A percentile compares a stretch with the other conserved stretches of the same genome.
Conservation (phyloP, 202 grass and related monocot genomes). For the Cymbopogon flexuosus region DNA sequence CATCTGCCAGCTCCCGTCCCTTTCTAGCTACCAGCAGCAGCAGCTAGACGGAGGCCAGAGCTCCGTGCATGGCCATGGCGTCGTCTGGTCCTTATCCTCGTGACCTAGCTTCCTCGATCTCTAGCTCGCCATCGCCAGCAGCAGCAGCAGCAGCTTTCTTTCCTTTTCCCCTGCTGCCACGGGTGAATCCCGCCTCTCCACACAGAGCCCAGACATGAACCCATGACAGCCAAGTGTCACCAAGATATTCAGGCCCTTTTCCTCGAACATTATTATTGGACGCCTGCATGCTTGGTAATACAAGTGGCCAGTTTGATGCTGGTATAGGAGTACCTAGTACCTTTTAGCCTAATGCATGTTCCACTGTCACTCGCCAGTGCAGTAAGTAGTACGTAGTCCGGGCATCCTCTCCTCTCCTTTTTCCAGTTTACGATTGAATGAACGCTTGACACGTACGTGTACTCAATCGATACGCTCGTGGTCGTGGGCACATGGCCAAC, state of each 20-base stretch:
- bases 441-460: not conserved
- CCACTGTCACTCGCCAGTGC: not conserved
- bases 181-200: conserved; percentile 11
- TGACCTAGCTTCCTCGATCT: conserved; percentile 1
- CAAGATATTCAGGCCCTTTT: not conserved
- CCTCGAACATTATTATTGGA: not conserved
- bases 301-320: not conserved
- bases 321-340: not conserved
- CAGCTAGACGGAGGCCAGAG: not conserved
- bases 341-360: conserved; percentile 3
- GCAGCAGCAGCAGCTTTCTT: not conserved
- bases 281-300: not conserved
- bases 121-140: not conserved
- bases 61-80: not conserved
- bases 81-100: conserved; percentile 31
- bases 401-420: not conserved
- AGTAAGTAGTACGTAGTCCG: not conserved
- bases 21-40: not conserved
- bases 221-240: conserved; percentile 31
- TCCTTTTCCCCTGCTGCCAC: conserved; percentile 7
- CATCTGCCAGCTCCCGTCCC: not conserved
- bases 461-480: not conserved
- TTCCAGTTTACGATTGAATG: too few relatives aligned
- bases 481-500: too few relatives aligned
- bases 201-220: not conserved